Conservation (phyloP, 176 grass and related monocot species). For the Rhynchospora pubera region DNA sequence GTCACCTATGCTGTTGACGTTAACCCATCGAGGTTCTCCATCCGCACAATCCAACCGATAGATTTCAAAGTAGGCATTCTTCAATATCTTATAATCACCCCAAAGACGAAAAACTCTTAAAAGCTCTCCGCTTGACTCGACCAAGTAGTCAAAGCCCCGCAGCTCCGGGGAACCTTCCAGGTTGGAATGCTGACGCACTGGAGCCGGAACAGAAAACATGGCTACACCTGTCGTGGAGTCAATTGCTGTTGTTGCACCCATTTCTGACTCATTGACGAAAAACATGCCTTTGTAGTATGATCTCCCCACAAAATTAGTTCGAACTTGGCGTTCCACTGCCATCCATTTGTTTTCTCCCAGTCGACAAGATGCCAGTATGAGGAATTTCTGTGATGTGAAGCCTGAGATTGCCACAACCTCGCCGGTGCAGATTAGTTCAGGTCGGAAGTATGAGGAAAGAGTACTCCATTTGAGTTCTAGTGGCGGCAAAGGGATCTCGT, state of each 20-base stretch:
- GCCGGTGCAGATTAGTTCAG: neutral
- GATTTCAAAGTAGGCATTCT: conserved; percentile 11
- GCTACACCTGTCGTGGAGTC: neutral
- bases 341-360: neutral
- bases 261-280: neutral
- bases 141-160: neutral
- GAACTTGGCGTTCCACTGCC: neutral
- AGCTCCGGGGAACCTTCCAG: neutral
- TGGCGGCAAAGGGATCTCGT: neutral
- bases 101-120: neutral
- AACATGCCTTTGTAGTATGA: conserved; percentile 15
- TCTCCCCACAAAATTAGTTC: neutral
- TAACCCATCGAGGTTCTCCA: neutral
- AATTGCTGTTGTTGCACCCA: neutral
- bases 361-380: conserved; percentile 1
- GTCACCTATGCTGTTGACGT: neutral
- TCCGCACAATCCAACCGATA: neutral
- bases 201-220: neutral
- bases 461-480: neutral
- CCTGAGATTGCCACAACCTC: conserved; percentile 10
- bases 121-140: neutral
- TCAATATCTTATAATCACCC: neutral
- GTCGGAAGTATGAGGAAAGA: neutral
- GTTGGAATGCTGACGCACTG: neutral
- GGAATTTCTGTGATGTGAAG: neutral